Conservation (phyloP, 148 eudicot genomes). For the Amaranthus cruentus region DNA sequence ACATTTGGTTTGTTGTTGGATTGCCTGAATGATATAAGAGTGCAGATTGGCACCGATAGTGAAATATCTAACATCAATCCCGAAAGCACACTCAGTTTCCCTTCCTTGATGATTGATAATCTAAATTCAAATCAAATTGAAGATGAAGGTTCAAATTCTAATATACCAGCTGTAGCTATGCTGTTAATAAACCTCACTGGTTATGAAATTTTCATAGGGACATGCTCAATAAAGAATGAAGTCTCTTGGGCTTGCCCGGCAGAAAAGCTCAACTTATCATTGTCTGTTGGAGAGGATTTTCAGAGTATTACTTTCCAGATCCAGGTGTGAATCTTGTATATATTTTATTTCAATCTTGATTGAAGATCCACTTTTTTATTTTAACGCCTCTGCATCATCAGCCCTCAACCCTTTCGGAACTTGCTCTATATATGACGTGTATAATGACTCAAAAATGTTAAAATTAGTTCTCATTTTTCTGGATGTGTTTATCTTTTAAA, state of each 20-base stretch:
- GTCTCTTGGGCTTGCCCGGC: conserved; percentile 36
- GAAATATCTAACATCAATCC: conserved; percentile 29
- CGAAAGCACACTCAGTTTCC: conserved; percentile 19
- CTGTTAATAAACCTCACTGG: conserved; percentile 34
- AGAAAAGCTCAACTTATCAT: conserved; percentile 37
- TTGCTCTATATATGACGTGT: not conserved
- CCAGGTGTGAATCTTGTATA: conserved; percentile 46
- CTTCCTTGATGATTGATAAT: conserved; percentile 20
- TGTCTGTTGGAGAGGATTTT: conserved; percentile 53
- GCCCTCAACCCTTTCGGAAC: not conserved
- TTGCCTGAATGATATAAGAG: conserved; percentile 28
- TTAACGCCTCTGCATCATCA: not conserved
- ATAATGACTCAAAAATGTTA: not conserved
- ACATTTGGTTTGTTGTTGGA: conserved; percentile 41
- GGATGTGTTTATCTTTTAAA: not conserved
- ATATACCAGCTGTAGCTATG: conserved; percentile 30
- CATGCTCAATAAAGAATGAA: conserved; percentile 47
- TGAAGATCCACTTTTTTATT: not conserved
- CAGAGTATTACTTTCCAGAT: conserved; percentile 45
- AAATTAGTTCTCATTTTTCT: not conserved
- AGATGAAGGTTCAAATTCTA: conserved; percentile 18
- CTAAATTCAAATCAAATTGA: conserved; percentile 14
- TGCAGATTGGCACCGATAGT: conserved; percentile 22
- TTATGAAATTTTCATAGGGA: conserved; percentile 43
- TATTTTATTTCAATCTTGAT: not conserved